These are phyloP conservation scores for Myriosclerotinia duriaeana DNA, from an alignment of 2,329 filamentous ascomycete genomes.

Conservation along the genomic window DNA sequence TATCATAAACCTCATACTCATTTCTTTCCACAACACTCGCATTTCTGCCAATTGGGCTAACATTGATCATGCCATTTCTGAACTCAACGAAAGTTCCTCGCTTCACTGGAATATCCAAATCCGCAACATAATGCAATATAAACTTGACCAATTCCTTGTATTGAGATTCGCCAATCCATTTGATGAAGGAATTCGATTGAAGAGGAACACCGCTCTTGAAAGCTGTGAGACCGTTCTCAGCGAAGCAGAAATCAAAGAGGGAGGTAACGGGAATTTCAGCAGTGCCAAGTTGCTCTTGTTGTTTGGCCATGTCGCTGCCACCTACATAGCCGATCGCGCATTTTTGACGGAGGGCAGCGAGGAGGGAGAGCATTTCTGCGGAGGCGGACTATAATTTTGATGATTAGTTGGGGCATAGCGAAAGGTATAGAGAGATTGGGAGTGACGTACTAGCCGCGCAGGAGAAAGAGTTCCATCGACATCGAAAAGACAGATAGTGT, in stretches of 20 bases:
- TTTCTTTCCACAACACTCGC: constrained; percentile 76
- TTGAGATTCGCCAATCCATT: constrained; percentile 79
- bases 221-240: constrained; percentile 93
- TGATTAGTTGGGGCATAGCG: constrained; percentile 9
- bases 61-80: constrained; percentile 88
- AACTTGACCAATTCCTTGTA: constrained; percentile 79
- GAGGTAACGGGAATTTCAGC: constrained; percentile 66
- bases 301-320: constrained; percentile 87
- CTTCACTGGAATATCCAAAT: constrained; percentile 82
- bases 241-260: constrained; percentile 97
- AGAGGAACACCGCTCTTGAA: constrained; percentile 79
- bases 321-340: constrained; percentile 90
- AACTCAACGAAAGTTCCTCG: constrained; percentile 84
- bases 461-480: constrained; percentile 91
- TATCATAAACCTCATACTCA: constrained; percentile 81
- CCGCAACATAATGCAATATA: constrained; percentile 78
- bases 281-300: constrained; percentile 90
- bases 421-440: constrained; percentile 5
- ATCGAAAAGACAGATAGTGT: constrained; percentile 94
- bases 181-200: constrained; percentile 81
- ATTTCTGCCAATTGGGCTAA: constrained; percentile 82
- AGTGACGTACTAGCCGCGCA: constrained; percentile 68
- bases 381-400: constrained; percentile 1
- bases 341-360: constrained; percentile 78
- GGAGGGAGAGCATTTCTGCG: constrained; percentile 77